Base-by-base conservation (phyloP, 2,329 filamentous ascomycete genomes). In the Rasamsonia emersonii region DNA sequence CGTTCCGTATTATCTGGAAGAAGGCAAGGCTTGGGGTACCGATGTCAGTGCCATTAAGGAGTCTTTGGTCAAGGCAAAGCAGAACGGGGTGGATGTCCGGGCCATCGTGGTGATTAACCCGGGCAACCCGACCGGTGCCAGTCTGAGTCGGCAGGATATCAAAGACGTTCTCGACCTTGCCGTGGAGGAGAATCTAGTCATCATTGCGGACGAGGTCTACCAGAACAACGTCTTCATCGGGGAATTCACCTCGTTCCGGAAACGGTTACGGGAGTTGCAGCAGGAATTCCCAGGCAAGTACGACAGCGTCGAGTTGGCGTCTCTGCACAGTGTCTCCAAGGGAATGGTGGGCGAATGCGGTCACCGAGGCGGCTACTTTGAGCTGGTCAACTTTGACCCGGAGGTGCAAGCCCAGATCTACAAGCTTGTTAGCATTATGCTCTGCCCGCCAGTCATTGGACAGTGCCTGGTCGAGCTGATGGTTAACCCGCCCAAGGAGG, bases 261-360 rank as follows among this genome's bases (percentile, higher is more conserved):
- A 82, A 49, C 78, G 81, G 24, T 75, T 98, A 30, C 77, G 88
- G 42, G 55, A 81, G 47, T 67, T 96, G 50, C 89, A 96, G 61
- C 70, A 80, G 58, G 65, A 80, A 54, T 62, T 70, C 26, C 75
- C 81, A 1, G 82, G 77, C 51, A 79, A 77, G 57, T 96, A 86
- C 64, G 83, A 93, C 61, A 59, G 75, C 46, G 69, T 98, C 38
- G 88, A 96, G 67, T 76, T 98, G 36, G 89, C 81, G 29, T 94
- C 86, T 32, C 71, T 98, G 44, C 89, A 98, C 71, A 89, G 82
- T 50, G 73, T 93, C 35, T 94, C 86, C 56, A 98, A 98, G 75
- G 91, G 91, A 51, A 96, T 98, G 88, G 84, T 95, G 6, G 91
- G 91, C 54, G 91, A 98, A 69, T 98, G 91, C 59, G 91, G 91